phyloP scores from a whole-genome alignment of 305 asterid genomes.

The Nicotiana rustica region DNA sequence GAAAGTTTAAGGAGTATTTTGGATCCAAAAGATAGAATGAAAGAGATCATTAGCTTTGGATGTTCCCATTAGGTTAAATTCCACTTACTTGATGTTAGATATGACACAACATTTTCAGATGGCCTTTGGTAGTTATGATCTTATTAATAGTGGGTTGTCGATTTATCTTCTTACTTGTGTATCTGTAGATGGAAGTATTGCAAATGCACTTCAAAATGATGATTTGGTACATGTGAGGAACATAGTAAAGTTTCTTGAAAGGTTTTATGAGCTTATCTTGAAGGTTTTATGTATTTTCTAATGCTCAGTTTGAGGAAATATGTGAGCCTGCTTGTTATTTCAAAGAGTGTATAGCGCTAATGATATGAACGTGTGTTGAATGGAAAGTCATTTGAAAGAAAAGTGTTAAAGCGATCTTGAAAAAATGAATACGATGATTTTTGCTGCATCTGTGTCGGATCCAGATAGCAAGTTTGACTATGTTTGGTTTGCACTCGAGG shows the following conservation, averaged over 20 bases:
- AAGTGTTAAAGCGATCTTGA: constrained; percentile 14
- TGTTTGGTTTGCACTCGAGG: background rate
- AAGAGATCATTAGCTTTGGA: background rate
- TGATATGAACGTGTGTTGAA: background rate
- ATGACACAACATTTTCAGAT: background rate
- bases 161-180: background rate
- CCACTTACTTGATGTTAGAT: constrained; percentile 33
- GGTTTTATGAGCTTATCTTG: constrained; percentile 25
- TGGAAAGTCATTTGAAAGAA: background rate
- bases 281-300: constrained; percentile 23
- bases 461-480: background rate
- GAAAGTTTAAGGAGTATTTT: background rate
- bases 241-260: constrained; percentile 23
- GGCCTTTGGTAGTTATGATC: constrained; percentile 22
- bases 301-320: constrained; percentile 30
- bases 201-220: background rate
- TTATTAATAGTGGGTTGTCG: background rate
- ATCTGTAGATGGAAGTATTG: background rate
- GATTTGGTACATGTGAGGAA: constrained; percentile 33
- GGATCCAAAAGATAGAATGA: background rate
- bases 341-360: background rate
- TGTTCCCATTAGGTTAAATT: background rate
- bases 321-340: background rate
- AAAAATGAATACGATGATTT: constrained; percentile 24
- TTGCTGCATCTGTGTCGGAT: constrained; percentile 26